Conservation (phyloP, 2,329 filamentous ascomycete genomes). For the Hymenoscyphus salicellus region DNA sequence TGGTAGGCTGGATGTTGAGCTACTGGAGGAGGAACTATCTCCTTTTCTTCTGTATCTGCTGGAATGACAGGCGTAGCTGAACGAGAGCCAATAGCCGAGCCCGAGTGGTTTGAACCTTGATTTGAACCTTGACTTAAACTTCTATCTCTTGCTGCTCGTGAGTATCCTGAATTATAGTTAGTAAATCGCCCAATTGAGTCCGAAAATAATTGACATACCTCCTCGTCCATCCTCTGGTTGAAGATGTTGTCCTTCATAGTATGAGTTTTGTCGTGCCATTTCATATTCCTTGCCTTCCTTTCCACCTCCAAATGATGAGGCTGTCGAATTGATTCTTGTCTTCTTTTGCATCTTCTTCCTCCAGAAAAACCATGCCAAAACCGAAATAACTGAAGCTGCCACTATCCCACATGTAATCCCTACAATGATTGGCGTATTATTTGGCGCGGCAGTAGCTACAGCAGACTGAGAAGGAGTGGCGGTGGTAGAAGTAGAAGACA, state of each 20-base stretch:
- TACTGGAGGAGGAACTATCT: slow-evolving; percentile 20
- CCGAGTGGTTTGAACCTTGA: neutral
- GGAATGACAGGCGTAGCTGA: neutral
- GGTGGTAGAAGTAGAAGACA: slow-evolving; percentile 6
- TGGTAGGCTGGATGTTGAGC: slow-evolving; percentile 24
- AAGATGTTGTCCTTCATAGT: slow-evolving; percentile 8
- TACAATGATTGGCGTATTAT: slow-evolving; percentile 23
- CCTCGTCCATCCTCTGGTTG: slow-evolving; percentile 12
- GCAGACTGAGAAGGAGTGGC: slow-evolving; percentile 1
- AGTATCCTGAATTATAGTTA: slow-evolving; percentile 4
- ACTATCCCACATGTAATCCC: slow-evolving; percentile 23
- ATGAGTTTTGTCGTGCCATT: slow-evolving; percentile 10
- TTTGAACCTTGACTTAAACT: slow-evolving; percentile 2
- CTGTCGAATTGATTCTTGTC: neutral
- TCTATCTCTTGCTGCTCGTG: neutral
- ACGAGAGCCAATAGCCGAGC: neutral
- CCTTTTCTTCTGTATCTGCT: neutral
- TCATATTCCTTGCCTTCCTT: slow-evolving; percentile 15
- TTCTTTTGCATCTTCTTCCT: slow-evolving; percentile 19
- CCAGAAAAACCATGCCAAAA: slow-evolving; percentile 24
- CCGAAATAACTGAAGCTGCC: slow-evolving; percentile 16
- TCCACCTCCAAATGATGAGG: slow-evolving; percentile 3
- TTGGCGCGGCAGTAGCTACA: neutral
- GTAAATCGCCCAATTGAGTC: neutral
- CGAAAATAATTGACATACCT: slow-evolving; percentile 5